phyloP scores from a whole-genome alignment of 2,329 filamentous ascomycete species.

The Saccharata proteae region DNA sequence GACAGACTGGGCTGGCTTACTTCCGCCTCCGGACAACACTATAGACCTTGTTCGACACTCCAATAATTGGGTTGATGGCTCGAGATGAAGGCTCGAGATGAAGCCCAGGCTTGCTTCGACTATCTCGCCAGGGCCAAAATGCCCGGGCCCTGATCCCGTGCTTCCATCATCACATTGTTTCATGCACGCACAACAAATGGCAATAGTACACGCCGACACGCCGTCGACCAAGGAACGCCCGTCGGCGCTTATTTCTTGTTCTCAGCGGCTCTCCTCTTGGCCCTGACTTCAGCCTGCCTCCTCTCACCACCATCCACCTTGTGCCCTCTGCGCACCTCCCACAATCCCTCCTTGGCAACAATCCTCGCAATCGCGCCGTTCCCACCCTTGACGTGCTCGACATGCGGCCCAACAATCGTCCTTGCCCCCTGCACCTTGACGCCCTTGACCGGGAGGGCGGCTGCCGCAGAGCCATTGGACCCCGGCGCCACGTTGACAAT shows the following conservation, averaged over 20 bases:
- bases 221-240: no score
- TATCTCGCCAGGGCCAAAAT: no score
- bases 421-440: constrained; percentile 57
- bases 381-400: constrained; percentile 53
- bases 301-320: constrained; percentile 97
- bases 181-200: no score
- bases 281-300: constrained; percentile 70
- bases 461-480: constrained; percentile 2
- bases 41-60: no score
- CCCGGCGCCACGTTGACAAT: constrained; percentile 47
- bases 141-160: no score
- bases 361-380: constrained; percentile 52
- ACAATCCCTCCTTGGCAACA: constrained; percentile 71
- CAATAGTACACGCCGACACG: no score
- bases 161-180: no score
- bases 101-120: no score
- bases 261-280: constrained; percentile 72
- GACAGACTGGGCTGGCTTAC: no score
- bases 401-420: constrained; percentile 63
- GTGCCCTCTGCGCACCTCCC: constrained; percentile 74
- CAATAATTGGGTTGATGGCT: no score
- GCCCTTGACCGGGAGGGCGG: constrained; percentile 44
- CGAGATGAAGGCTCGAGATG: no score
- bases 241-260: constrained; percentile 55
- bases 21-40: no score